Conservation (phyloP, 768 basidiomycete genomes). For the Termitomyces sp. region DNA sequence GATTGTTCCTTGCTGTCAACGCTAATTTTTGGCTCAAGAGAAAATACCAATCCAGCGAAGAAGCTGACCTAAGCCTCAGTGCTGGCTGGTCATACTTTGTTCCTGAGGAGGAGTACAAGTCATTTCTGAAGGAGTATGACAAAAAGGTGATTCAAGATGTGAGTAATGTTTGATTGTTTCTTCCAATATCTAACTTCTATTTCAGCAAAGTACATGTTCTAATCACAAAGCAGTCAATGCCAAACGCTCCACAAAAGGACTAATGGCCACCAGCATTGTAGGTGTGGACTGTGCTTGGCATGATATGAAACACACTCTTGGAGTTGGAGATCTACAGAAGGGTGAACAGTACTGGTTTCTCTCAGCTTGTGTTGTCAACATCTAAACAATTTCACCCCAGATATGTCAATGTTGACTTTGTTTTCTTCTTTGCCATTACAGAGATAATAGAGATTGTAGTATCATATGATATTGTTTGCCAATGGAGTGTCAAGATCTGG, state of each 20-base stretch:
- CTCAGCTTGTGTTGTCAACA: too few species aligned
- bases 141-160: constrained; percentile 8
- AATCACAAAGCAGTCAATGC: constrained; percentile 19
- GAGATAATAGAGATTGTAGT: constrained; percentile 13
- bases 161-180: not conserved
- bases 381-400: too few species aligned
- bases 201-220: constrained; percentile 18
- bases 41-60: constrained; percentile 4
- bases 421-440: constrained; percentile 20
- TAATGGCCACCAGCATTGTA: constrained; percentile 9
- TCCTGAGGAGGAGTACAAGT: constrained; percentile 9
- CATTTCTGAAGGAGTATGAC: constrained; percentile 10
- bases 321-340: constrained; percentile 2
- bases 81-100: constrained; percentile 17
- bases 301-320: constrained; percentile 5
- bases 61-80: constrained; percentile 9
- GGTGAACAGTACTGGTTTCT: constrained; percentile 16
- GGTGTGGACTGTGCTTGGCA: constrained; percentile 8
- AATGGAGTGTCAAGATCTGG: constrained; percentile 22
- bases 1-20: constrained; percentile 11
- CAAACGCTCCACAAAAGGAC: constrained; percentile 20
- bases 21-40: constrained; percentile 14
- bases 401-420: constrained; percentile 32
- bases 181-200: not conserved
- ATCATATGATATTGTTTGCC: constrained; percentile 31